phyloP scores from a whole-genome alignment of 352 stramenopile species.

The Phytopythium kandeliae region DNA sequence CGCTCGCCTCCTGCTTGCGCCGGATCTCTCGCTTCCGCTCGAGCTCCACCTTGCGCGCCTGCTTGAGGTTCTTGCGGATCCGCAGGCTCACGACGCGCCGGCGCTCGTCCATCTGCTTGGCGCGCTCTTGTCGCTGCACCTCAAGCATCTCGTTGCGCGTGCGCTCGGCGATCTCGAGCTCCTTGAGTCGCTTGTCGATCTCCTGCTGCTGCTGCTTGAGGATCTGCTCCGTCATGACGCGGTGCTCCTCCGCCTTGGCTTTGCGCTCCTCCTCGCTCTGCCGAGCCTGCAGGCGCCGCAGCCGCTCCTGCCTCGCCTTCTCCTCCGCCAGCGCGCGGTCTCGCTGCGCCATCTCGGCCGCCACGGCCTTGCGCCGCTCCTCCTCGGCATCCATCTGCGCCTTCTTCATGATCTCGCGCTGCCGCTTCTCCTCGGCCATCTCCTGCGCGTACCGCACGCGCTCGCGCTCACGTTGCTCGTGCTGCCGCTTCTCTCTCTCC shows the following conservation, averaged over 20 bases:
- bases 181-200: constrained; percentile 47
- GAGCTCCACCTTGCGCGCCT: constrained; percentile 52
- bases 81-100: constrained; percentile 49
- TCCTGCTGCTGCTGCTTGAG: constrained; percentile 61
- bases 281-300: constrained; percentile 57
- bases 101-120: constrained; percentile 60
- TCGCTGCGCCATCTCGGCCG: constrained; percentile 56
- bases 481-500: constrained; percentile 54
- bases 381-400: constrained; percentile 80
- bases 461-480: constrained; percentile 67
- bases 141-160: constrained; percentile 70
- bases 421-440: constrained; percentile 64
- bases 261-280: constrained; percentile 72
- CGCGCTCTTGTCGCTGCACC: constrained; percentile 54
- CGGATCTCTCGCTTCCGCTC: constrained; percentile 63
- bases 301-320: constrained; percentile 66
- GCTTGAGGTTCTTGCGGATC: constrained; percentile 66
- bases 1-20: constrained; percentile 52
- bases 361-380: constrained; percentile 55
- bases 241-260: constrained; percentile 68
- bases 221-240: constrained; percentile 42
- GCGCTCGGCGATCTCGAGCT: constrained; percentile 61
- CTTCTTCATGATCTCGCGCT: constrained; percentile 81
- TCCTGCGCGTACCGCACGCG: constrained; percentile 56
- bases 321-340: constrained; percentile 74